These are phyloP conservation scores for Tuber indicum DNA, from an alignment of 495 filamentous ascomycete species.

Conservation along the genomic window DNA sequence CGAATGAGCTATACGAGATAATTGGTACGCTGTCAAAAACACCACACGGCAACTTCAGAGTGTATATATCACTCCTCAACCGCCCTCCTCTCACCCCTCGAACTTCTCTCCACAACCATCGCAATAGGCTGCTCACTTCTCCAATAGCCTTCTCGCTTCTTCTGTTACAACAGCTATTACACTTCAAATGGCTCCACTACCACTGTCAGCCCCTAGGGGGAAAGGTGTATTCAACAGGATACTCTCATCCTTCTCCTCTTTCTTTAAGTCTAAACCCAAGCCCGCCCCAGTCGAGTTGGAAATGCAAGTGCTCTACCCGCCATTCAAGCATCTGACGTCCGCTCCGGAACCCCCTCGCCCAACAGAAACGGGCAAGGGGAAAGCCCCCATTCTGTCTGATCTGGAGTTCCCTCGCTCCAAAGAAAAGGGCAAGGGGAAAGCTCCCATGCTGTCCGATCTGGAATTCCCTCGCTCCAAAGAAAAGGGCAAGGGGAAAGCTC, in stretches of 20 bases:
- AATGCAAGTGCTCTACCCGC: neutral
- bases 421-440: no score
- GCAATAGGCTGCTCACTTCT: neutral
- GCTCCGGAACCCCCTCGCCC: no score
- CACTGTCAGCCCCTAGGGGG: rapidly evolving
- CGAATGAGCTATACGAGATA: neutral
- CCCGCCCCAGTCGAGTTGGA: neutral
- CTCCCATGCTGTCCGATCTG: no score
- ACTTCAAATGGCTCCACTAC: neutral
- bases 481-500: no score
- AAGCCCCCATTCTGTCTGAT: no score
- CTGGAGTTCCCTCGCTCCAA: no score
- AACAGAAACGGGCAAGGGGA: no score
- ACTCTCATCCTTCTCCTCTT: neutral
- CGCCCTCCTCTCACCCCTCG: no score
- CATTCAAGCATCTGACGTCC: neutral
- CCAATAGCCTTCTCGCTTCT: no score
- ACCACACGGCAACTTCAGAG: neutral
- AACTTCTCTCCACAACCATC: neutral
- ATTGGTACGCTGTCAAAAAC: neutral
- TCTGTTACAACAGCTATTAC: neutral
- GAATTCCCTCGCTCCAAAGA: no score
- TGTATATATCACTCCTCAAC: neutral
- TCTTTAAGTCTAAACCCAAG: neutral
- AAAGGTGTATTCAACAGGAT: neutral